Evolutionary conservation across 306 rosid genomes (phyloP).

Genomic region (Potentilla sterilis): DNA sequence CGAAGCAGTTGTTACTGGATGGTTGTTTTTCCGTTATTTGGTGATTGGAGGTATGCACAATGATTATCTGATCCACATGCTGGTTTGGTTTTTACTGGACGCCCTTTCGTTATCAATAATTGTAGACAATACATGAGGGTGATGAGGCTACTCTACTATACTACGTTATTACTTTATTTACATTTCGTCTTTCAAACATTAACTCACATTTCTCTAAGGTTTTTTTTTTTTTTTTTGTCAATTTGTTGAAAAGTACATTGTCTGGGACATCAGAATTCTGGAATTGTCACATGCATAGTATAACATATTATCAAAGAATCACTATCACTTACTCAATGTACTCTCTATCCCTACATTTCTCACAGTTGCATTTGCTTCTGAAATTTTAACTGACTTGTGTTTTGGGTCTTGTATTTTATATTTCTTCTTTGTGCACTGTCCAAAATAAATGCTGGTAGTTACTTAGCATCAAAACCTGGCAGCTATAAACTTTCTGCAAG

Average conservation of each 20-base stretch:
- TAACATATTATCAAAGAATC: background rate
- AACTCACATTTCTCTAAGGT: background rate
- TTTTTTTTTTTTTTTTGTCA: background rate
- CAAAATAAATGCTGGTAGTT: background rate
- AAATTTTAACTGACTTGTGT: background rate
- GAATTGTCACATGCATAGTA: background rate
- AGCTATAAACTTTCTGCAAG: background rate
- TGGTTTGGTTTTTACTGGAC: slow-evolving; percentile 6
- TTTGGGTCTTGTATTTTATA: background rate
- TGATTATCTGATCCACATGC: background rate
- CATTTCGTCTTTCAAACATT: background rate
- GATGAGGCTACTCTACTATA: background rate
- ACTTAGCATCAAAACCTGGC: background rate
- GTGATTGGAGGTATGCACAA: slow-evolving; percentile 87
- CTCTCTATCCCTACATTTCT: background rate
- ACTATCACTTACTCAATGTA: background rate
- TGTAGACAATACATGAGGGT: background rate
- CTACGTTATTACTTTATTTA: background rate
- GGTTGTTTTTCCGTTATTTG: slow-evolving; percentile 98
- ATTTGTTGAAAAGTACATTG: background rate
- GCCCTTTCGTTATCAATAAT: background rate
- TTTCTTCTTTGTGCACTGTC: background rate
- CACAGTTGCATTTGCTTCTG: background rate
- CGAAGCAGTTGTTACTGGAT: slow-evolving; percentile 96
- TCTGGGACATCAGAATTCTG: background rate